Conservation (phyloP, 345 rosid species). For the Brassica nigra region DNA sequence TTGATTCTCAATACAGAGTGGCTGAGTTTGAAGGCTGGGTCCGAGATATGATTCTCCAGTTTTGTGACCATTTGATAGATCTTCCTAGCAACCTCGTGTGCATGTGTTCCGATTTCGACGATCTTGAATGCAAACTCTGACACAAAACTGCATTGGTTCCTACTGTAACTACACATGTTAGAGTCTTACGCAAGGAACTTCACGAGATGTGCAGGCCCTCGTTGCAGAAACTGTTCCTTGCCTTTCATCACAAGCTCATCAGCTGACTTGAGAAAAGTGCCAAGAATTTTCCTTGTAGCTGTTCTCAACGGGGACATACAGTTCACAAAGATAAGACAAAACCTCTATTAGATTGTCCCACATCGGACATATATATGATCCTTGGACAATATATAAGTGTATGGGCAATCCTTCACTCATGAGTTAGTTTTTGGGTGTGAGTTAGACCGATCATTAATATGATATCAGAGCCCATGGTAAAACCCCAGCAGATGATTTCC, state of each 20-base stretch:
- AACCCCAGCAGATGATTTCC: too few relatives aligned
- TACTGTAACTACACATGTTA: neutral
- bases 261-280: neutral
- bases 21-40: neutral
- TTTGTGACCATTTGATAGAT: neutral
- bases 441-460: too few relatives aligned
- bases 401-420: too few relatives aligned
- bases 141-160: neutral
- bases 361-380: too few relatives aligned
- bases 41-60: neutral
- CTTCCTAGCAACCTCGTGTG: neutral
- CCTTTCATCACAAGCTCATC: neutral
- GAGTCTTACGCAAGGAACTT: neutral
- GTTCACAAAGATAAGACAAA: neutral
- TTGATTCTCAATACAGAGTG: neutral
- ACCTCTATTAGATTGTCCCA: too few relatives aligned
- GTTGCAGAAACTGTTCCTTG: neutral
- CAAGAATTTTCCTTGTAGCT: neutral
- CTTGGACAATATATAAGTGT: too few relatives aligned
- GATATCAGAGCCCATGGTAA: too few relatives aligned
- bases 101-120: neutral
- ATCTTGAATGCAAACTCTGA: neutral
- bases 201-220: neutral
- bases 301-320: neutral
- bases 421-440: too few relatives aligned